Conservation (phyloP, 345 rosid genomes). For the Boechera divaricarpa region DNA sequence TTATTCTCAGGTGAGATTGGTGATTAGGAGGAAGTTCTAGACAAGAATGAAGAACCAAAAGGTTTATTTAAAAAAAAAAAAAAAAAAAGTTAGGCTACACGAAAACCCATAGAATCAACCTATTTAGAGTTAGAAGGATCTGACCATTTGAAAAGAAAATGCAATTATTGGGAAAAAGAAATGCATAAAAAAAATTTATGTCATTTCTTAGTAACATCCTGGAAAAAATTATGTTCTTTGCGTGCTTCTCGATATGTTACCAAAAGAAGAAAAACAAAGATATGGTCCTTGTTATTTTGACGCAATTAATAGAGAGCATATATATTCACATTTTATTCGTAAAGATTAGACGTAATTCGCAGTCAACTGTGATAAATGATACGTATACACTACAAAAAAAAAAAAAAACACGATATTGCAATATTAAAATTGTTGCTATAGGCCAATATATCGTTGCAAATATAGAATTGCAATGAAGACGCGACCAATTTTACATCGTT, state of each 20-base stretch:
- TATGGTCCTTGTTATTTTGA: slow-evolving; percentile 36
- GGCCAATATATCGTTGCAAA: too few species aligned
- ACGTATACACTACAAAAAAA: neutral
- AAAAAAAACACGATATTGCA: too few species aligned
- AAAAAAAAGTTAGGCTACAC: slow-evolving; percentile 34
- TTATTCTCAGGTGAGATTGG: slow-evolving; percentile 37
- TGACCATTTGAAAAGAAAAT: slow-evolving; percentile 37
- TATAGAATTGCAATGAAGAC: too few species aligned
- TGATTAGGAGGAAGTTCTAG: slow-evolving; percentile 27
- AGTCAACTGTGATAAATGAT: slow-evolving; percentile 30
- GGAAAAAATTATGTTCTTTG: slow-evolving; percentile 25
- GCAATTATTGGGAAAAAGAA: slow-evolving; percentile 27
- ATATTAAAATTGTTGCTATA: too few species aligned
- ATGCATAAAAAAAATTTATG: slow-evolving; percentile 10
- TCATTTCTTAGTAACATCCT: slow-evolving; percentile 30
- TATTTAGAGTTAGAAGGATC: slow-evolving; percentile 35
- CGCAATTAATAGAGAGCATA: slow-evolving; percentile 22
- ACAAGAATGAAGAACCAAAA: slow-evolving; percentile 8
- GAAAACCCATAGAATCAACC: slow-evolving; percentile 40
- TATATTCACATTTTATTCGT: neutral
- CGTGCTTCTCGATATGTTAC: slow-evolving; percentile 43
- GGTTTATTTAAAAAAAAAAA: neutral
- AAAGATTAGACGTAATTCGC: slow-evolving; percentile 31
- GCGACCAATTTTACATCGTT: too few species aligned
- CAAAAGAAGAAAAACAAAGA: slow-evolving; percentile 40